Conservation (phyloP, 441 rosid genomes). For the Eruca vesicaria region DNA sequence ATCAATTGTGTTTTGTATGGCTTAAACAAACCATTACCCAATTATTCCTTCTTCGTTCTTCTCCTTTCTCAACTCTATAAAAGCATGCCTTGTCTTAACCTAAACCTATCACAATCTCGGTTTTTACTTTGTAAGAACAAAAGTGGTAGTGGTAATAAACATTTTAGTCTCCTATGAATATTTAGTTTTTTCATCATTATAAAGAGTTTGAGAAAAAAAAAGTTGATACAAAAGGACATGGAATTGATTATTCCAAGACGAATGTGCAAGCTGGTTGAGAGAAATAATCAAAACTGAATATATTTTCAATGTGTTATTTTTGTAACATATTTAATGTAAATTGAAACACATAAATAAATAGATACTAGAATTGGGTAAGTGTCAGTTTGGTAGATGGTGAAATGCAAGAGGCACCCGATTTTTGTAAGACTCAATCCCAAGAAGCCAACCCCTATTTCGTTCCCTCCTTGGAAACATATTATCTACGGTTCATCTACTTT, state of each 20-base stretch:
- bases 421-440: constrained; percentile 28
- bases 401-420: constrained; percentile 22
- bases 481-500: not conserved
- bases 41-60: not conserved
- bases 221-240: constrained; percentile 18
- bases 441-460: constrained; percentile 23
- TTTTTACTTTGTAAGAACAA: not conserved
- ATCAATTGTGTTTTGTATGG: not conserved
- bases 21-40: constrained; percentile 2
- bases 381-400: constrained; percentile 32
- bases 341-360: constrained; percentile 18
- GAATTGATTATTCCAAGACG: constrained; percentile 17
- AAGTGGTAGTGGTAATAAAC: not conserved
- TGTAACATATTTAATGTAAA: constrained; percentile 23
- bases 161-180: not conserved
- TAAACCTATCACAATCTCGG: not conserved
- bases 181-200: not conserved
- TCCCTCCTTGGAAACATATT: constrained; percentile 27
- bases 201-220: not conserved
- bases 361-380: constrained; percentile 25
- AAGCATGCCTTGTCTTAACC: constrained; percentile 18
- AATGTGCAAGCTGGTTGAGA: constrained; percentile 13
- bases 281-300: not conserved
- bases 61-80: not conserved
- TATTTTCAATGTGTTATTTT: constrained; percentile 7